phyloP scores from a whole-genome alignment of 148 eudicot genomes.

The Silene conica region DNA sequence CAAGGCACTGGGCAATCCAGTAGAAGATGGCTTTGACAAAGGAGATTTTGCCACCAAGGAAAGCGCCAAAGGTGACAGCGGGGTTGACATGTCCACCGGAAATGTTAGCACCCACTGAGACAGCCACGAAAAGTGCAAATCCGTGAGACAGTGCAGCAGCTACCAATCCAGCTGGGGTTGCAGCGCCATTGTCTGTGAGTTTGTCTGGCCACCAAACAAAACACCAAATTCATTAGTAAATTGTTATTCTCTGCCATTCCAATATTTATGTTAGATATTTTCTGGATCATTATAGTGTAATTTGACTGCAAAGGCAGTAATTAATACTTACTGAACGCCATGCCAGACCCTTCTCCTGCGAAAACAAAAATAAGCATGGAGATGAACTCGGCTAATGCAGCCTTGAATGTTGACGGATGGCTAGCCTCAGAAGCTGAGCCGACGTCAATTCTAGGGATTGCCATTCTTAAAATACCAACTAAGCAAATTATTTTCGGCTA shows the following conservation, averaged over 20 bases:
- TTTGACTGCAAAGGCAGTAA: no score
- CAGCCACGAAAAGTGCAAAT: neutral
- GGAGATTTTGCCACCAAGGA: neutral
- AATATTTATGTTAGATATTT: no score
- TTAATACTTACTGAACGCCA: conserved; percentile 60
- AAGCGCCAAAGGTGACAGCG: neutral
- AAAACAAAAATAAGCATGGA: conserved; percentile 74
- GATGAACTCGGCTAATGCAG: conserved; percentile 74
- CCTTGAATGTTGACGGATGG: conserved; percentile 55
- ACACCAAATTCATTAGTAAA: conserved; percentile 3
- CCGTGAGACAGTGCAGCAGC: neutral
- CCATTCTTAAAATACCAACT: conserved; percentile 32
- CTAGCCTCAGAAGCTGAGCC: conserved; percentile 46
- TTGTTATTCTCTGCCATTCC: neutral
- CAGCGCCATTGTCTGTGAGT: neutral
- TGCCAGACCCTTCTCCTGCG: conserved; percentile 77
- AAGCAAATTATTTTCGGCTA: neutral
- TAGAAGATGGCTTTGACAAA: neutral
- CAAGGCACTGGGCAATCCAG: neutral
- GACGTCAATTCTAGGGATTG: conserved; percentile 42
- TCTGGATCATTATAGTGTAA: no score
- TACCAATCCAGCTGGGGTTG: neutral
- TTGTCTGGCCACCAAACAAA: conserved; percentile 19
- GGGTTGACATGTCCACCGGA: conserved; percentile 3
- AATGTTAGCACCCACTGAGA: neutral